These are phyloP conservation scores for Aspergillus brasiliensis DNA, from an alignment of 2,329 filamentous ascomycete species.

Conservation along the genomic window DNA sequence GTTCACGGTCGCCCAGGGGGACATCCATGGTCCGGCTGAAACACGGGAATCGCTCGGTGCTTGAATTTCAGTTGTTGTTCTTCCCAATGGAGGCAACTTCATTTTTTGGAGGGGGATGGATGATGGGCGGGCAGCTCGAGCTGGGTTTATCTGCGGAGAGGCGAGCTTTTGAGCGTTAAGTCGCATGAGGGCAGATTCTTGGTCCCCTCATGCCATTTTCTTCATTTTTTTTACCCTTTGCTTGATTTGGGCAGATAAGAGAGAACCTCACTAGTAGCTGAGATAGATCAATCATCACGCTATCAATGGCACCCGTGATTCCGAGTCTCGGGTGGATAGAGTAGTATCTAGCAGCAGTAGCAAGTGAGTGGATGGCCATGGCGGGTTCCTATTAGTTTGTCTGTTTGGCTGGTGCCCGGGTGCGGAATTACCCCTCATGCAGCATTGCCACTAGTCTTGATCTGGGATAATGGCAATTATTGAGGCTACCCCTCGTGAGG, in stretches of 20 bases:
- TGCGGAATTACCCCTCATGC: neutral
- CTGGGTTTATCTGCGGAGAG: conserved; percentile 1
- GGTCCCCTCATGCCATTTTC: too few relatives aligned
- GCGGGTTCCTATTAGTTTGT: neutral
- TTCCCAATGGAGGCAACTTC: neutral
- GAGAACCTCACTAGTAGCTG: neutral
- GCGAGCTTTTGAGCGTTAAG: neutral
- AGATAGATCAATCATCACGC: neutral
- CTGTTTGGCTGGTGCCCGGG: neutral
- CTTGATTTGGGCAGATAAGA: neutral
- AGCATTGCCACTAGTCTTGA: neutral
- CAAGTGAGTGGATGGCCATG: neutral
- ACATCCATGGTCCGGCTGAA: neutral
- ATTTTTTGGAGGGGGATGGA: too few relatives aligned
- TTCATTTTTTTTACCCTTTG: neutral
- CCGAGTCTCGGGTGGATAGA: neutral
- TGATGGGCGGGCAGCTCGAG: neutral
- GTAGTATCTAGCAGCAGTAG: neutral
- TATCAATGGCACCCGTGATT: neutral
- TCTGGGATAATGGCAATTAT: neutral
- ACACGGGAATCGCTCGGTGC: neutral
- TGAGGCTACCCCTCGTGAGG: conserved; percentile 18
- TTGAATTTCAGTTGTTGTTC: neutral
- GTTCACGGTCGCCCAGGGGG: neutral
- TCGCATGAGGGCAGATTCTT: neutral